A percentile compares a stretch with the other conserved stretches of the same genome.
phyloP scores from a whole-genome alignment of 1,284 basidiomycete species.

The Phylloboletellus chloephorus region DNA sequence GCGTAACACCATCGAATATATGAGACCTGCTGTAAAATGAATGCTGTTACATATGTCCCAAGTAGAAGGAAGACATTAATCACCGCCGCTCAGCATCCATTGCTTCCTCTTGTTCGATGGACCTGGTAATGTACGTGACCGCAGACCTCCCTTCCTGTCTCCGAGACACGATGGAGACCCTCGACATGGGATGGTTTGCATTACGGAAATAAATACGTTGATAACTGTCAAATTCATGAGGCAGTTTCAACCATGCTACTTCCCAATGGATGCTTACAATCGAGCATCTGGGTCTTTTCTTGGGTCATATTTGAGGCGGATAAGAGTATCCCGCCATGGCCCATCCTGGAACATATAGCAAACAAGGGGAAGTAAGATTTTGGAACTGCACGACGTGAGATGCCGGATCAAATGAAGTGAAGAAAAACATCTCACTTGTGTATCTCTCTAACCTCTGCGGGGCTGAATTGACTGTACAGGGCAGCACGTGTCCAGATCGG shows the following conservation, averaged over 20 bases:
- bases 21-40: slow-evolving; percentile 53
- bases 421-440: slow-evolving; percentile 50
- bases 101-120: slow-evolving; percentile 38
- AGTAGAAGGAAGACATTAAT: slow-evolving; percentile 16
- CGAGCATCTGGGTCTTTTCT: slow-evolving; percentile 64
- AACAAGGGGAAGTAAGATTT: slow-evolving; percentile 61
- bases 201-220: slow-evolving; percentile 84
- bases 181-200: slow-evolving; percentile 68
- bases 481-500: slow-evolving; percentile 88
- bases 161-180: slow-evolving; percentile 63
- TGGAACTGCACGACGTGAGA: slow-evolving; percentile 48
- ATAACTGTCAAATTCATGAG: slow-evolving; percentile 45
- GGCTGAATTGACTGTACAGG: slow-evolving; percentile 77
- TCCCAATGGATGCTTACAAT: slow-evolving; percentile 47
- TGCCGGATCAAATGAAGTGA: background rate
- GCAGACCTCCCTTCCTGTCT: slow-evolving; percentile 51
- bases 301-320: slow-evolving; percentile 89
- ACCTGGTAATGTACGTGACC: slow-evolving; percentile 33
- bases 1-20: slow-evolving; percentile 81
- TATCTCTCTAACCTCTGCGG: slow-evolving; percentile 62
- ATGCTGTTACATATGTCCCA: background rate
- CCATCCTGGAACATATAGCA: slow-evolving; percentile 92
- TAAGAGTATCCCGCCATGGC: slow-evolving; percentile 87
- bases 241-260: background rate
- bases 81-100: slow-evolving; percentile 39